Base-by-base conservation (phyloP, 108 stramenopile species). In the Nitzschia inconspicua region DNA sequence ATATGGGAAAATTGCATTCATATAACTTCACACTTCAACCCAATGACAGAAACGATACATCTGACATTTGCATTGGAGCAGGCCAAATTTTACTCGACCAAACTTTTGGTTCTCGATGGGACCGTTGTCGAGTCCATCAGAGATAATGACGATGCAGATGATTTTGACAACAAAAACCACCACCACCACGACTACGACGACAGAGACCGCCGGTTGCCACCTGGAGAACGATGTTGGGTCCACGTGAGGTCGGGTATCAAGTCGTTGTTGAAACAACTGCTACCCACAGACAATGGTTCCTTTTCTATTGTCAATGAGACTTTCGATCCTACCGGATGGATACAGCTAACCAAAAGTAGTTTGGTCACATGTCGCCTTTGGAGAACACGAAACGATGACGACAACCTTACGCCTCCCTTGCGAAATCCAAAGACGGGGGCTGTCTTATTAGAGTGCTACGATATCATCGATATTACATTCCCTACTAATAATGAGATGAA, bases 81-180 rank as follows among this genome's bases (percentile, higher is more conserved):
- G 35, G 30, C 32, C n/a, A 60, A 60, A 44, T 60, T 60, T 28
- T 60, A 60, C 31, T 46, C 60, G 13, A 30, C 60, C 14, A 60
- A 46, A 47, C 60, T 60, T 4, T 44, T 46, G 9, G 23, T 60
- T 24, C 32, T 60, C 28, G 60, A 60, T 29, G 60, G 60, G 36
- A 20, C 30, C 0, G 42, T 60, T n/a, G 2, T 37, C 9, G 30
- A 60, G 20, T 44, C 25, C 30, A 32, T 47, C 1, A 9, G 23
- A 19, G 37, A 20, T 51, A 16, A n/a, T n/a, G n/a, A n/a, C 44
- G 18, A 8, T 20, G 3, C 23, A 30, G 18, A 2, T 0, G 2
- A 32, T 31, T 1, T 52, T 32, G 28, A 10, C 23, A 10, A 39
- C 14, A 0, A 39, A 14, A 10, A 39, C 14, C 37, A 25, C 14